Evolutionary conservation across 2,329 filamentous ascomycete genomes (phyloP).

Genomic region (Colletotrichum kahawae): DNA sequence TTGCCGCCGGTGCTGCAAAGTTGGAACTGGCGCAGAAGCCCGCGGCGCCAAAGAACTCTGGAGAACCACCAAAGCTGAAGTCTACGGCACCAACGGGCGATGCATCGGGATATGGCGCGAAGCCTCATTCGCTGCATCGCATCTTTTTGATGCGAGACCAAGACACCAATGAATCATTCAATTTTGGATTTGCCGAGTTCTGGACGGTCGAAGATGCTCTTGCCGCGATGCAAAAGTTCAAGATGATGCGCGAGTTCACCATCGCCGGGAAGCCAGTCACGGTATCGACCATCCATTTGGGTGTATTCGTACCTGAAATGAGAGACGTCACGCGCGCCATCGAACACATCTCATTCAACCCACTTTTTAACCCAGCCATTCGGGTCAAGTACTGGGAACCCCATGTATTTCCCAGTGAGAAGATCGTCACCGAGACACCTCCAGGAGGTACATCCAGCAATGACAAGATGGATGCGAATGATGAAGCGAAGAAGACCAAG

Average conservation of each 20-base stretch:
- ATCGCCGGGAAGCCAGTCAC: constrained; percentile 76
- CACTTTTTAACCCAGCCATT: constrained; percentile 70
- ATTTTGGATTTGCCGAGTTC: constrained; percentile 87
- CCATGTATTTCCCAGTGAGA: constrained; percentile 72
- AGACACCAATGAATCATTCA: constrained; percentile 73
- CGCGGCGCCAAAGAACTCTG: constrained; percentile 49
- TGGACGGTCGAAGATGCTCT: constrained; percentile 77
- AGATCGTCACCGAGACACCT: constrained; percentile 60
- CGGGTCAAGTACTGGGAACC: constrained; percentile 80
- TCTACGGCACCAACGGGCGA: constrained; percentile 62
- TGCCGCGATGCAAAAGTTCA: constrained; percentile 74
- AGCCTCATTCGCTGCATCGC: constrained; percentile 75
- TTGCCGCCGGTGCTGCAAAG: constrained; percentile 76
- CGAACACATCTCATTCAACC: constrained; percentile 71
- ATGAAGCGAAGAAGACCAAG: constrained; percentile 48
- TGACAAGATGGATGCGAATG: constrained; percentile 30
- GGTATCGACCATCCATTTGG: constrained; percentile 80
- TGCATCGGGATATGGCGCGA: constrained; percentile 69
- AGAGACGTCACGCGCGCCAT: constrained; percentile 59
- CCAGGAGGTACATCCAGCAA: constrained; percentile 45
- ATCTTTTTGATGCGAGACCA: constrained; percentile 79
- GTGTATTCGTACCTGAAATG: constrained; percentile 79
- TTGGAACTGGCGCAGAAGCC: constrained; percentile 68
- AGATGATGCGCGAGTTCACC: constrained; percentile 75
- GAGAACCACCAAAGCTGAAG: constrained; percentile 58